Conservation (phyloP, 1,139 yeast genomes). For the Pichia inconspicua region DNA sequence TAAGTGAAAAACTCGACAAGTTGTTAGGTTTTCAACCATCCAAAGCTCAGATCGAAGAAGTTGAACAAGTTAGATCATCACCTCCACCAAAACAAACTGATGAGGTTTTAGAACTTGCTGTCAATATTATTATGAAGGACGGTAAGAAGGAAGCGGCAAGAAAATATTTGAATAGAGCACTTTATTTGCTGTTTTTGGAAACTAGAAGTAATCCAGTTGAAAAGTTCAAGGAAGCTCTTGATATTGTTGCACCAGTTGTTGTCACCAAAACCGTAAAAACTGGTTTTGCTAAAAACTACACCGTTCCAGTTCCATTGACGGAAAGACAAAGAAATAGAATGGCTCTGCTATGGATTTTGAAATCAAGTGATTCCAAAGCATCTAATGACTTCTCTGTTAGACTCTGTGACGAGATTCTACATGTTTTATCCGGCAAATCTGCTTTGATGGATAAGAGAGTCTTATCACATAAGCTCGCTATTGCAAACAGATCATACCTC, state of each 20-base stretch:
- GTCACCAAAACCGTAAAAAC: constrained; percentile 72
- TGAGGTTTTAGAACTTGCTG: constrained; percentile 66
- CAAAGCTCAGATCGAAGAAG: constrained; percentile 51
- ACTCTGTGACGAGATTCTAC: constrained; percentile 78
- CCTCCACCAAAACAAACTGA: constrained; percentile 61
- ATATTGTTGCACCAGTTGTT: constrained; percentile 79
- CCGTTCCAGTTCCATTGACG: constrained; percentile 77
- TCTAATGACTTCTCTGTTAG: constrained; percentile 80
- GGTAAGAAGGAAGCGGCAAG: constrained; percentile 85
- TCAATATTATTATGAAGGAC: constrained; percentile 85
- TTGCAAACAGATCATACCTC: constrained; percentile 63
- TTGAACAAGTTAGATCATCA: constrained; percentile 40
- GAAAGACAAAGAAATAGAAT: constrained; percentile 77
- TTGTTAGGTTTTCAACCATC: constrained; percentile 46
- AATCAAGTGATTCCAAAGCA: constrained; percentile 71
- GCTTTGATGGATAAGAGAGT: constrained; percentile 79
- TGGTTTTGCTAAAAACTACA: constrained; percentile 74
- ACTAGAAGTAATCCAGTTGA: constrained; percentile 71
- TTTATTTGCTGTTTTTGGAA: constrained; percentile 70
- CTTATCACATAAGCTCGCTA: constrained; percentile 78
- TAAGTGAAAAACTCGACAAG: constrained; percentile 19
- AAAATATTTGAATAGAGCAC: constrained; percentile 64
- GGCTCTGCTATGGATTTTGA: constrained; percentile 87
- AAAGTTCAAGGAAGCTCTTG: constrained; percentile 66
- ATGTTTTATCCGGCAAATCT: constrained; percentile 72